Base-by-base conservation (phyloP, 106 monocot genomes). In the Acorus calamus region DNA sequence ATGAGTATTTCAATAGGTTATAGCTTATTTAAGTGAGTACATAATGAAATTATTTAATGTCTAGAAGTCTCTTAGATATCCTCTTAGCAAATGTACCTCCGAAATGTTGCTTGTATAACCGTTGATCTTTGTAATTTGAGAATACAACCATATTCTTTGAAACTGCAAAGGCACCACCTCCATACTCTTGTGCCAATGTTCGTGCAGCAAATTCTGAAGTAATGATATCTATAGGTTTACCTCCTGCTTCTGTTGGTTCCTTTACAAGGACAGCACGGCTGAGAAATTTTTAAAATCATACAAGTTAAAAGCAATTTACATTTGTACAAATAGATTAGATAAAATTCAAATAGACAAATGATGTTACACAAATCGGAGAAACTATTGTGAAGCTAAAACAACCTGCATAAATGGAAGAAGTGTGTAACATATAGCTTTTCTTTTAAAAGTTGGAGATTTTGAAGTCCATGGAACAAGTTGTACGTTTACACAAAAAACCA, bases 141-240 rank as follows among this genome's bases (percentile, higher is more conserved):
- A 91, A 98, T 50, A 91, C 70, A 64, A 98, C 59, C 46, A 71
- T 52, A 61, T 80, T 52, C 46, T 78, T 76, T n/a, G 50, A 69
- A 9, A 91, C 84, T 49, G 83, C 62, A 76, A 91, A 91, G 8
- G 91, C 71, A 63, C 85, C 85, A 10, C 87, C 96, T 55, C 91
- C 96, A 77, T 91, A 98, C 44, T 98, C 96, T 70, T 98, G 96
- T 3, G 87, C 96, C 78, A 76, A 69, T 42, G 96, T 98, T 14
- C 91, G 73, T 47, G 75, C 82, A 56, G 80, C 71, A 84, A 83
- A 98, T 5, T 73, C 76, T 64, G 59, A 14, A 46, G 96, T 78
- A 59, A 83, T 79, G 55, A 98, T 54, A 58, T 98, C 96, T 49
- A 66, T 42, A 68, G 87, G 90, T 58, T 78, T 66, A 47, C 78